phyloP scores from a whole-genome alignment of 805 yeast species.

The Metschnikowia reukaufii region DNA sequence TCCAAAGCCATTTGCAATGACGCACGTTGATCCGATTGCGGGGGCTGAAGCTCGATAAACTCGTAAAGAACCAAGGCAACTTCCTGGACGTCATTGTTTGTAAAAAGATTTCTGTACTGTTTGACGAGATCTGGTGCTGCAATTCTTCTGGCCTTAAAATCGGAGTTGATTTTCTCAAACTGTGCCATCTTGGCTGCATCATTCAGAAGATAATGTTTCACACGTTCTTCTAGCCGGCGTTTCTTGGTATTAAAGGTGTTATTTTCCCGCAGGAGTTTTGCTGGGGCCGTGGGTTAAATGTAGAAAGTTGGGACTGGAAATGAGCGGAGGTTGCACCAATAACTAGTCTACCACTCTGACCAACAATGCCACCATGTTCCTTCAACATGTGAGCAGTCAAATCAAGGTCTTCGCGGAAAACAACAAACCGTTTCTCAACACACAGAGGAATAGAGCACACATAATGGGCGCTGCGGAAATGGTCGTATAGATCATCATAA shows the following conservation, averaged over 20 bases:
- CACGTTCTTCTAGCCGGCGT: constrained; percentile 77
- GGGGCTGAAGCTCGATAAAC: constrained; percentile 55
- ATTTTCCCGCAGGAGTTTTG: constrained; percentile 22
- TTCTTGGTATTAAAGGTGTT: constrained; percentile 51
- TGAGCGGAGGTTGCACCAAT: constrained; percentile 39
- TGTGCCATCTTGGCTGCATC: constrained; percentile 44
- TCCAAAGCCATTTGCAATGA: constrained; percentile 33
- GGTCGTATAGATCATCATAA: constrained; percentile 71
- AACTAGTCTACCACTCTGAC: constrained; percentile 44
- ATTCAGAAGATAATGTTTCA: constrained; percentile 71
- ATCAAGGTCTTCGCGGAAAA: constrained; percentile 82
- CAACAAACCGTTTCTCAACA: constrained; percentile 87
- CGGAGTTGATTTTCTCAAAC: constrained; percentile 51
- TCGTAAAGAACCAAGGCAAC: constrained; percentile 59
- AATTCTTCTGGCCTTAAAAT: constrained; percentile 47
- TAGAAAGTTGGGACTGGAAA: constrained; percentile 63
- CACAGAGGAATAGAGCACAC: constrained; percentile 77
- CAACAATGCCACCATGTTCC: constrained; percentile 66
- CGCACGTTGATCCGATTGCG: constrained; percentile 43
- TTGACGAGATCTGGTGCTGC: constrained; percentile 48
- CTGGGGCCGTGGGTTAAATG: constrained; percentile 39
- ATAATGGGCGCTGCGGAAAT: constrained; percentile 72
- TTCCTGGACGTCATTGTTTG: constrained; percentile 43
- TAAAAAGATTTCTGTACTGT: constrained; percentile 50
- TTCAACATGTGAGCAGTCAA: constrained; percentile 83